Evolutionary conservation across 2,329 filamentous ascomycete genomes (phyloP).

Genomic region (Talaromyces sp.): DNA sequence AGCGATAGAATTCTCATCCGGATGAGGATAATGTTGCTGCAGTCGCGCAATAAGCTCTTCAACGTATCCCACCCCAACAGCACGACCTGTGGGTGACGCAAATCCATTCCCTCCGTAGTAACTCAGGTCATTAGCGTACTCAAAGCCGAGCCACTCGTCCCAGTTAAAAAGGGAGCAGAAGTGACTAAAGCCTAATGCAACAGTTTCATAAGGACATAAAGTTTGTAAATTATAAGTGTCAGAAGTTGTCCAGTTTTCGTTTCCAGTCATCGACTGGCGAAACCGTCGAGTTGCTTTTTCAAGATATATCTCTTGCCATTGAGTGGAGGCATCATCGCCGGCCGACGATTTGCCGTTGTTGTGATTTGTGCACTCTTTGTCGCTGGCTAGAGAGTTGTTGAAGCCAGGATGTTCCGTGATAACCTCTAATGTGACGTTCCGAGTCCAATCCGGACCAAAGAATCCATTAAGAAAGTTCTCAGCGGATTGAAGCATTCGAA

Average conservation of each 20-base stretch:
- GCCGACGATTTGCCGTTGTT: constrained; percentile 29
- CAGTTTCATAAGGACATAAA: constrained; percentile 72
- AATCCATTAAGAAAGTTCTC: constrained; percentile 77
- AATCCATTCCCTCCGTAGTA: constrained; percentile 59
- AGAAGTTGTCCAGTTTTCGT: constrained; percentile 47
- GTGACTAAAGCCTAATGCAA: constrained; percentile 68
- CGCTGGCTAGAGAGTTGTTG: constrained; percentile 69
- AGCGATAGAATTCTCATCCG: constrained; percentile 37
- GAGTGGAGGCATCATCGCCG: neutral
- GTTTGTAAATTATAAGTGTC: constrained; percentile 56
- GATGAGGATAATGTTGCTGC: constrained; percentile 23
- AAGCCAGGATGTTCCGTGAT: constrained; percentile 61
- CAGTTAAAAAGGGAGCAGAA: constrained; percentile 74
- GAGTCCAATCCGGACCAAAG: constrained; percentile 69
- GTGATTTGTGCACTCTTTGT: constrained; percentile 62
- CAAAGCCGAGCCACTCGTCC: constrained; percentile 68
- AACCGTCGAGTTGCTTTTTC: neutral
- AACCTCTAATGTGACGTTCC: constrained; percentile 66
- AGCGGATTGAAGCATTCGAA: constrained; percentile 71
- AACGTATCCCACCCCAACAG: constrained; percentile 69
- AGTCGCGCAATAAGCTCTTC: constrained; percentile 69
- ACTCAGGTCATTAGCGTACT: constrained; percentile 59
- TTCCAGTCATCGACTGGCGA: constrained; percentile 53
- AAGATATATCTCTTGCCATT: neutral
- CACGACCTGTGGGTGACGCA: constrained; percentile 60